Conservation (phyloP, 2,329 filamentous ascomycete species). For the Celoporthe dispersa region DNA sequence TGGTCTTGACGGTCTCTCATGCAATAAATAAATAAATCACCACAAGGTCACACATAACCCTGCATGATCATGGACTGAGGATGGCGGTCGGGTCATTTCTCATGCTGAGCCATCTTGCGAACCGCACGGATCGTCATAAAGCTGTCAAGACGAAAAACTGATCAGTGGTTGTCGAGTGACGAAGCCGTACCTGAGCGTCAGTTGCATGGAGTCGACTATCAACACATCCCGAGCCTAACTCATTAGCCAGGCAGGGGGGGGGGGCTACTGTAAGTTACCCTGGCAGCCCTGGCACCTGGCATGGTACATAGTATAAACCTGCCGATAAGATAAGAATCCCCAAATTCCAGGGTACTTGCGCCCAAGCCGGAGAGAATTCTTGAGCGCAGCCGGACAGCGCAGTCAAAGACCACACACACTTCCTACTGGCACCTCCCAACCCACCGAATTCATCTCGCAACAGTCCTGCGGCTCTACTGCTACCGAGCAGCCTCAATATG, state of each 20-base stretch:
- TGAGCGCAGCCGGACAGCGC: not conserved
- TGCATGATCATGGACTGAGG: not conserved
- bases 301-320: not conserved
- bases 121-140: not conserved
- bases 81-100: not conserved
- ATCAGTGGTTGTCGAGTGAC: not conserved
- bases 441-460: too few species aligned
- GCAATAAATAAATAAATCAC: not conserved
- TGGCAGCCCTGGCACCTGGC: not conserved
- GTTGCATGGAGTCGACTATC: not conserved
- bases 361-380: not conserved
- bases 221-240: not conserved
- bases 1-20: not conserved
- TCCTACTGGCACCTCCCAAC: not conserved
- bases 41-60: not conserved
- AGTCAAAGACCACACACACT: not conserved
- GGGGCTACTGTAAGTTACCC: not conserved
- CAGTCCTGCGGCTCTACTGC: not conserved
- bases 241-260: not conserved
- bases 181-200: not conserved
- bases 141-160: not conserved
- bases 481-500: slow-evolving; percentile 32
- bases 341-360: not conserved
- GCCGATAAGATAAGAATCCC: slow-evolving; percentile 20
- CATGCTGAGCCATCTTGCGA: not conserved